Conservation (phyloP, 306 rosid genomes). For the Canavalia ensiformis region DNA sequence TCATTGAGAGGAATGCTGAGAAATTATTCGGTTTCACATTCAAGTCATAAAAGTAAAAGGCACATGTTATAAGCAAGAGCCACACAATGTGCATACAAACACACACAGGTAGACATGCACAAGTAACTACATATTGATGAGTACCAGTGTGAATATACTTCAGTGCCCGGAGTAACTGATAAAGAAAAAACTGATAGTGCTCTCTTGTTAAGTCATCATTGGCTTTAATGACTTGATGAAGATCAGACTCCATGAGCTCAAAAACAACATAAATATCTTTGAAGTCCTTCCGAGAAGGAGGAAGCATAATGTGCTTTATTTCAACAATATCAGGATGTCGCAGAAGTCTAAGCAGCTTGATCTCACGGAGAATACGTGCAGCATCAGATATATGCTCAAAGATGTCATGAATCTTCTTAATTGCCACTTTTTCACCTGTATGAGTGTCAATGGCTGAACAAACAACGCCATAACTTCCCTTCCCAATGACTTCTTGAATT, state of each 20-base stretch:
- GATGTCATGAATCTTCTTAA: constrained; percentile 94
- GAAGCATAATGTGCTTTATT: constrained; percentile 94
- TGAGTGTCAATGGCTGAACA: constrained; percentile 97
- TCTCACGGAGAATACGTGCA: constrained; percentile 98
- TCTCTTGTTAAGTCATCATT: constrained; percentile 92
- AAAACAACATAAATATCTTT: constrained; percentile 96
- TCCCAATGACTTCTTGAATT: constrained; percentile 96
- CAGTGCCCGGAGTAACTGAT: constrained; percentile 93
- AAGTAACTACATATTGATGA: constrained; percentile 2
- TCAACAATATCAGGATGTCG: constrained; percentile 97
- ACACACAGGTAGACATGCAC: not conserved
- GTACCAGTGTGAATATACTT: constrained; percentile 95
- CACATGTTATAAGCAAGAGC: not conserved
- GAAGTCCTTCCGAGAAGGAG: constrained; percentile 93
- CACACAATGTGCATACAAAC: constrained; percentile 9
- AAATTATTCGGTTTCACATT: not conserved
- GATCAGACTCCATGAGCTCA: constrained; percentile 99
- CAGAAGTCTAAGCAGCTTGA: constrained; percentile 94
- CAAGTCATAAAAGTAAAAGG: not conserved
- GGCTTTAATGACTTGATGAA: constrained; percentile 98
- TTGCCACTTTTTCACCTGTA: constrained; percentile 87
- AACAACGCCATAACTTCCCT: constrained; percentile 98
- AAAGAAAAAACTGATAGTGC: constrained; percentile 95
- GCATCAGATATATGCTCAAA: constrained; percentile 97
- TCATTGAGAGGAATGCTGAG: constrained; percentile 1